Evolutionary conservation across 2,329 filamentous ascomycete genomes (phyloP).

Genomic region (Talaromyces sp.): DNA sequence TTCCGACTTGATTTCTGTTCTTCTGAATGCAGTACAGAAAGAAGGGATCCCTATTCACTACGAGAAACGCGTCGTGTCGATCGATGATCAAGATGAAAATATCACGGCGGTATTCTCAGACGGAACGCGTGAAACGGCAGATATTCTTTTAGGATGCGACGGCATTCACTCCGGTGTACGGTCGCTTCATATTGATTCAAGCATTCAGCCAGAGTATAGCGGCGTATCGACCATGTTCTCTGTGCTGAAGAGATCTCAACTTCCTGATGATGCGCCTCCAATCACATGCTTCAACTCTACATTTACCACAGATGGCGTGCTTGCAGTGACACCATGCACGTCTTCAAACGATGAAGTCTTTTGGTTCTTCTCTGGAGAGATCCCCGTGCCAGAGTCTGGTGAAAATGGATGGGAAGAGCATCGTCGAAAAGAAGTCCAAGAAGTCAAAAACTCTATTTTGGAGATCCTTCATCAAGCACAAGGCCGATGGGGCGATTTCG

Average conservation of each 20-base stretch:
- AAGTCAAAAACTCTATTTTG: constrained; percentile 23
- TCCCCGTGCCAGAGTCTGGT: constrained; percentile 19
- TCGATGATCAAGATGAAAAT: constrained; percentile 17
- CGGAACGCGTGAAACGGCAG: constrained; percentile 19
- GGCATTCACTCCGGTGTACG: constrained; percentile 36
- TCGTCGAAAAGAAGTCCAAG: constrained; percentile 23
- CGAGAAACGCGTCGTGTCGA: constrained; percentile 16
- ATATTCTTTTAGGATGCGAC: constrained; percentile 33
- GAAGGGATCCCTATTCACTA: constrained; percentile 21
- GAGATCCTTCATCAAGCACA: constrained; percentile 16
- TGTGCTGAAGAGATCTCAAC: constrained; percentile 11
- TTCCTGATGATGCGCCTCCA: neutral
- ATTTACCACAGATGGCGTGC: constrained; percentile 24
- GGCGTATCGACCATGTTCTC: constrained; percentile 20
- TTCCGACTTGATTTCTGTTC: constrained; percentile 21
- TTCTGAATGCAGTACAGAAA: constrained; percentile 18
- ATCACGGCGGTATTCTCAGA: constrained; percentile 24
- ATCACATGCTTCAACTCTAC: constrained; percentile 13
- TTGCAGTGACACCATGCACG: constrained; percentile 22
- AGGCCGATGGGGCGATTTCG: constrained; percentile 22
- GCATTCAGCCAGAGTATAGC: constrained; percentile 26
- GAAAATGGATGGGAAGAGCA: constrained; percentile 29
- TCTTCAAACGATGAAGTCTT: constrained; percentile 19
- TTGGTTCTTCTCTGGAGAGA: constrained; percentile 27
- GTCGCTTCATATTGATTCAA: constrained; percentile 23